Percentiles rank a stretch among this genome's conserved stretches.
phyloP scores from a whole-genome alignment of 768 basidiomycete species.

The Mycena haematopus region DNA sequence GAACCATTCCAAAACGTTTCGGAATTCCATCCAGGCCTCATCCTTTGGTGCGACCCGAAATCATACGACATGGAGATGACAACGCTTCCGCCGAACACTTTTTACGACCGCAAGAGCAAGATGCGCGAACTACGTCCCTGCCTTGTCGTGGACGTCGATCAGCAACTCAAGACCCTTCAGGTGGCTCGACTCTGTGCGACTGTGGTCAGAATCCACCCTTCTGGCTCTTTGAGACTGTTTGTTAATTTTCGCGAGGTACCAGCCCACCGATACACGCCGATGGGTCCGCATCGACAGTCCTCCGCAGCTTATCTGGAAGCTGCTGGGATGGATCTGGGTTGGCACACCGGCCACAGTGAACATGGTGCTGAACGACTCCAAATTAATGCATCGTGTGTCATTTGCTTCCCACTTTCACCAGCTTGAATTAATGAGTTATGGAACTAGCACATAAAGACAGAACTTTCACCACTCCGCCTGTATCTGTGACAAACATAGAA shows the following conservation, averaged over 20 bases:
- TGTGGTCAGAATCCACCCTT: slow-evolving; percentile 8
- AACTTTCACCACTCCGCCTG: background rate
- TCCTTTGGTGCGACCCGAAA: slow-evolving; percentile 29
- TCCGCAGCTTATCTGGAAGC: slow-evolving; percentile 17
- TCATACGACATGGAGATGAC: slow-evolving; percentile 18
- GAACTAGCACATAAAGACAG: slow-evolving; percentile 23
- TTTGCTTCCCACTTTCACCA: background rate
- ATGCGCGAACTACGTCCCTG: slow-evolving; percentile 22
- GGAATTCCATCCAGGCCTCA: slow-evolving; percentile 37
- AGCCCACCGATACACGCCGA: slow-evolving; percentile 23
- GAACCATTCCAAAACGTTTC: slow-evolving; percentile 17
- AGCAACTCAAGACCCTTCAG: background rate
- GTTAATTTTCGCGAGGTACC: background rate
- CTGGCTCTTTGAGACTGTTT: background rate
- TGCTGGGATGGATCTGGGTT: slow-evolving; percentile 26
- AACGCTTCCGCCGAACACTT: slow-evolving; percentile 4
- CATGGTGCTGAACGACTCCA: slow-evolving; percentile 19
- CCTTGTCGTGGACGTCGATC: slow-evolving; percentile 24
- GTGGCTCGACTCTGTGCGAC: slow-evolving; percentile 20
- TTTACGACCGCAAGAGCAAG: slow-evolving; percentile 13
- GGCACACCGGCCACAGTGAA: slow-evolving; percentile 20
- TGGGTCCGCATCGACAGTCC: slow-evolving; percentile 23
- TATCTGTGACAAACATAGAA: slow-evolving; percentile 14
- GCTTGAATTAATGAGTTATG: background rate
- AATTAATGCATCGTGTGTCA: slow-evolving; percentile 18